These are phyloP conservation scores for Hypomyces rosellus DNA, from an alignment of 2,329 filamentous ascomycete species.

Conservation along the genomic window DNA sequence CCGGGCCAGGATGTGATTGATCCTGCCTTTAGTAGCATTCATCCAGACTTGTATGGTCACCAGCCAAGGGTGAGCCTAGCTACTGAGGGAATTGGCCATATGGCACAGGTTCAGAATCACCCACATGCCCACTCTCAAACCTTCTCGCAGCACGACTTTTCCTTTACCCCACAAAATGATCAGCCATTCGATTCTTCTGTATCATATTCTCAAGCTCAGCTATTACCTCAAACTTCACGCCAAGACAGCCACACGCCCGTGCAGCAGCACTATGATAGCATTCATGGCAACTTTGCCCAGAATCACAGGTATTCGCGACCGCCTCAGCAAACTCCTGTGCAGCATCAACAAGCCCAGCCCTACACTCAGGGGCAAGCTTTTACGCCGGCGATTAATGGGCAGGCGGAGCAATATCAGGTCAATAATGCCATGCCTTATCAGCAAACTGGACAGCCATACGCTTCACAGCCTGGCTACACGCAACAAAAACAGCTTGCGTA, in stretches of 20 bases:
- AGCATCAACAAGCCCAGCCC: constrained; percentile 22
- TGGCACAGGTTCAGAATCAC: constrained; percentile 27
- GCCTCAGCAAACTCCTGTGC: constrained; percentile 25
- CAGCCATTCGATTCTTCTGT: constrained; percentile 27
- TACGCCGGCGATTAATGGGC: constrained; percentile 20
- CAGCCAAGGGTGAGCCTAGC: constrained; percentile 26
- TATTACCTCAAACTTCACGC: constrained; percentile 26
- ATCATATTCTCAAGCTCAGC: constrained; percentile 26
- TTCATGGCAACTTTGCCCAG: constrained; percentile 22
- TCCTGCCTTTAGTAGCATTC: constrained; percentile 30
- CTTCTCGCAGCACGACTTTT: constrained; percentile 28
- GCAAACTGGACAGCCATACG: constrained; percentile 10
- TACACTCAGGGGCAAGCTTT: constrained; percentile 20
- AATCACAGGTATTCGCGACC: constrained; percentile 21
- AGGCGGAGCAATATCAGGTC: constrained; percentile 16
- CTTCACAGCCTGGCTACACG: constrained; percentile 9
- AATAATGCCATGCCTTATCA: constrained; percentile 12
- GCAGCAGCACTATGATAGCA: constrained; percentile 24
- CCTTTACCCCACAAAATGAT: constrained; percentile 27
- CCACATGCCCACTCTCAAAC: constrained; percentile 25
- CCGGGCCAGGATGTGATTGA: constrained; percentile 31
- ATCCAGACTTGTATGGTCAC: constrained; percentile 32
- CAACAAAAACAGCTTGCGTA: constrained; percentile 20
- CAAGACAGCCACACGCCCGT: constrained; percentile 30
- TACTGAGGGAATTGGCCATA: constrained; percentile 6